Percentiles rank a stretch among this genome's conserved stretches.
Evolutionary conservation across 2,329 filamentous ascomycete species (phyloP).

Genomic region (Rhinocladiella similis): DNA sequence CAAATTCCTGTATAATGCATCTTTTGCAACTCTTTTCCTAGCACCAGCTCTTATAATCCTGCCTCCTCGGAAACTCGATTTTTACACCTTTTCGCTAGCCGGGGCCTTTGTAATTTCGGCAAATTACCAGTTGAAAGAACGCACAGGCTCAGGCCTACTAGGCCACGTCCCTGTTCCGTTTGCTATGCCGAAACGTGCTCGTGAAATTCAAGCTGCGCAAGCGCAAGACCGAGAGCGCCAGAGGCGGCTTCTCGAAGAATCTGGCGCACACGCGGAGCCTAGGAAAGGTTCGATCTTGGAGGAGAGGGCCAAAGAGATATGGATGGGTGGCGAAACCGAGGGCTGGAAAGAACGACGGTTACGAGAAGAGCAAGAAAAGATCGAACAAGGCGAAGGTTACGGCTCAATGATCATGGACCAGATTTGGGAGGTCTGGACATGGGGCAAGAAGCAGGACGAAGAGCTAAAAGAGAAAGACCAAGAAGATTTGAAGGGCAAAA

Average conservation of each 20-base stretch:
- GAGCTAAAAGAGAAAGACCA: slow-evolving; percentile 29
- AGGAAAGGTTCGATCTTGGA: slow-evolving; percentile 10
- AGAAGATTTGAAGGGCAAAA: slow-evolving; percentile 32
- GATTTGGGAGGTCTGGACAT: slow-evolving; percentile 42
- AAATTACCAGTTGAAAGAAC: slow-evolving; percentile 48
- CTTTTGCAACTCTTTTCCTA: slow-evolving; percentile 51
- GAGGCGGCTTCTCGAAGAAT: slow-evolving; percentile 30
- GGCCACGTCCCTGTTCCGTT: slow-evolving; percentile 30
- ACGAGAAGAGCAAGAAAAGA: slow-evolving; percentile 41
- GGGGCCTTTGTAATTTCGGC: slow-evolving; percentile 51
- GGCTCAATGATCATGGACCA: slow-evolving; percentile 47
- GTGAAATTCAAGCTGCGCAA: slow-evolving; percentile 17
- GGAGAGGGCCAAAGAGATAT: slow-evolving; percentile 27
- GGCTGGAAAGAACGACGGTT: slow-evolving; percentile 42
- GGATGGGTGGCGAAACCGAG: slow-evolving; percentile 40
- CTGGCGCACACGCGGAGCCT: slow-evolving; percentile 10
- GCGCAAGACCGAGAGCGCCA: slow-evolving; percentile 16
- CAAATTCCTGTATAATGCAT: slow-evolving; percentile 40
- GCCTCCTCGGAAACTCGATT: slow-evolving; percentile 63
- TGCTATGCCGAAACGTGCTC: slow-evolving; percentile 9
- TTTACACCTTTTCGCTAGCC: slow-evolving; percentile 58
- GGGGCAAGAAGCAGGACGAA: slow-evolving; percentile 25
- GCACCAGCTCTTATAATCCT: slow-evolving; percentile 57
- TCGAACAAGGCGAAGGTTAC: slow-evolving; percentile 42
- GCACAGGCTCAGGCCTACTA: slow-evolving; percentile 40